Evolutionary conservation across 129 eudicot species (phyloP), one percentile per base, ranked within the genome.

Genomic region (Chrysanthemum seticuspe): DNA sequence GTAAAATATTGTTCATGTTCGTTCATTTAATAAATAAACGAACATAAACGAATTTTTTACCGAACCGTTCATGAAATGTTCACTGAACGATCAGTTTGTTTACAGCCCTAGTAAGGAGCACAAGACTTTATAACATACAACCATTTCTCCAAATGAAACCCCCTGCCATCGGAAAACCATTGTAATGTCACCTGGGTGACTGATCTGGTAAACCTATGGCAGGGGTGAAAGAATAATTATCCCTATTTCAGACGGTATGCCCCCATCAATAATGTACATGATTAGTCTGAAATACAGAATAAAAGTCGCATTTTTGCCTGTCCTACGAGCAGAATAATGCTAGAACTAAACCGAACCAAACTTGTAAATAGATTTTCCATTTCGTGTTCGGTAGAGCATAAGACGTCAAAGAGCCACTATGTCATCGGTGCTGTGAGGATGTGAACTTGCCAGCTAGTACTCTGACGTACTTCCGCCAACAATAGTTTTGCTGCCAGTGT

Each of bases 221-320:
- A 27, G 13, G 45, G 40, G 10, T 40, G 63, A 75, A 81, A 81
- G 84, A 81, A 81, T 81, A 73, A 70, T 36, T 70, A 71, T 68
- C 84, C 77, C 84, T 81, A 81, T 76, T 81, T 81, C 45, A 56
- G 49, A 75, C 58, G 13, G 62, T 51, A 81, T 29, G 64, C 78
- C 81, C 81, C 81, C 70, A 65, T 71, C 69, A 72, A 78, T 76
- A 81, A 76, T 81, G 81, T 81, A 81, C 81, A 81, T 18, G 23
- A 81, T 62, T 71, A 75, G 59, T 70, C 70, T 54, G 66, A 70
- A 64, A 56, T 74, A 70, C 77, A 75, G 56, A 58, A 34, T 9
- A 56, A 60, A 40, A 7, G 49, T 62, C 54, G 62, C 76, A 75
- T 56, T 55, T 68, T 53, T 40, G 16, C 74, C 40, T 44, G 67